A percentile compares a stretch with the other conserved stretches of the same genome.
Evolutionary conservation across 1,139 yeast genomes (phyloP).

Genomic region (Geotrichum reessii): DNA sequence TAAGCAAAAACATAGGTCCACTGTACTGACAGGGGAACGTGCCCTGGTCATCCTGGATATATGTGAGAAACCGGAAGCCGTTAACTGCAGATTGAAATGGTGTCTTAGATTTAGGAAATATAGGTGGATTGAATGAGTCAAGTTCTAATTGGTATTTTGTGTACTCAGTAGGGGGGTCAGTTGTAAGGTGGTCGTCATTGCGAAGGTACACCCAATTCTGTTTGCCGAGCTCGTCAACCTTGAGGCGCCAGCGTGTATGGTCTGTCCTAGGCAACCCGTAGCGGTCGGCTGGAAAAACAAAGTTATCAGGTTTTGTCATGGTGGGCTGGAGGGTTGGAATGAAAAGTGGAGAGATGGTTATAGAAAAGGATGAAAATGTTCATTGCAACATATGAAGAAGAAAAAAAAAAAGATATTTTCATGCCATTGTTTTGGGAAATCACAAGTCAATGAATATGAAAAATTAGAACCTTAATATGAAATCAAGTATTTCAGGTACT

Average conservation of each 20-base stretch:
- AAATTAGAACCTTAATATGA: too few species aligned
- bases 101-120: conserved; percentile 28
- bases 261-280: conserved; percentile 64
- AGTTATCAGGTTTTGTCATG: neutral
- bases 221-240: conserved; percentile 65
- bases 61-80: conserved; percentile 65
- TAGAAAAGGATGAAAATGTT: neutral
- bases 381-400: neutral
- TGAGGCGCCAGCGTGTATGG: conserved; percentile 65
- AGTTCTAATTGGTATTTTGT: conserved; percentile 56
- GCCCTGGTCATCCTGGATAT: conserved; percentile 72
- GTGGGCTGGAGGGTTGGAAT: neutral
- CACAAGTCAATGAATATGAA: neutral
- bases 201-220: conserved; percentile 73
- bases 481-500: too few species aligned
- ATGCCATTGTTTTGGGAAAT: neutral
- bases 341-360: neutral
- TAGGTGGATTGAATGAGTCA: conserved; percentile 41
- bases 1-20: conserved; percentile 96
- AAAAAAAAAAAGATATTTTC: neutral
- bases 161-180: conserved; percentile 31
- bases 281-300: conserved; percentile 32
- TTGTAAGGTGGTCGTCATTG: conserved; percentile 36
- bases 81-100: conserved; percentile 64
- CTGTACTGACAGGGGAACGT: conserved; percentile 88